Percentiles rank a stretch among this genome's conserved stretches.
phyloP scores from a whole-genome alignment of 2,329 filamentous ascomycete genomes.

The Xylariaceae sp. region DNA sequence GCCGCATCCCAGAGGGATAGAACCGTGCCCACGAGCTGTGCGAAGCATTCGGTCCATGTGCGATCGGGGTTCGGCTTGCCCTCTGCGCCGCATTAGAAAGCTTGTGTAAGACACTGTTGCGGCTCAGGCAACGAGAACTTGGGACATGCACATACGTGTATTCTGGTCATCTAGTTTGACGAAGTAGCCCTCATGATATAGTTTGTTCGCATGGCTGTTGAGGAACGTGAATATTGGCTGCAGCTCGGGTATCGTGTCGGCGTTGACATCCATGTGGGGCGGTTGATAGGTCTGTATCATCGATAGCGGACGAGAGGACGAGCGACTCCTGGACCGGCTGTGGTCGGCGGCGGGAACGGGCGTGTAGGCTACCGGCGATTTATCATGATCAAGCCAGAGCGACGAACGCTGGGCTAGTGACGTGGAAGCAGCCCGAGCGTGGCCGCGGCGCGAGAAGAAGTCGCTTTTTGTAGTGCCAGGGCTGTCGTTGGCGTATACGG shows the following conservation, averaged over 20 bases:
- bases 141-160: constrained; percentile 57
- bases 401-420: constrained; percentile 25
- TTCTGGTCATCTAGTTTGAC: constrained; percentile 95
- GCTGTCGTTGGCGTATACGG: constrained; percentile 12
- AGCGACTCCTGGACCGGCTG: constrained; percentile 37
- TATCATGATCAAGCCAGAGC: constrained; percentile 30
- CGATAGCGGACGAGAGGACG: constrained; percentile 67
- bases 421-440: constrained; percentile 23
- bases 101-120: background rate
- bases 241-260: constrained; percentile 86
- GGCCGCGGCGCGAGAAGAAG: constrained; percentile 21
- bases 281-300: constrained; percentile 84
- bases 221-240: constrained; percentile 90
- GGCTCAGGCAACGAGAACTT: background rate
- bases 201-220: constrained; percentile 91
- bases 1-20: constrained; percentile 93
- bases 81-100: constrained; percentile 46
- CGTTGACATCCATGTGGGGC: constrained; percentile 75
- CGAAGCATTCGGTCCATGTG: constrained; percentile 94
- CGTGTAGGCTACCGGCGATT: constrained; percentile 39
- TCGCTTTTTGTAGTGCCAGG: constrained; percentile 17
- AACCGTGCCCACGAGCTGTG: constrained; percentile 91
- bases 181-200: constrained; percentile 98
- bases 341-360: constrained; percentile 29
- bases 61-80: constrained; percentile 80